phyloP scores from a whole-genome alignment of 257 asterid genomes.

The Solanum bukasovii region DNA sequence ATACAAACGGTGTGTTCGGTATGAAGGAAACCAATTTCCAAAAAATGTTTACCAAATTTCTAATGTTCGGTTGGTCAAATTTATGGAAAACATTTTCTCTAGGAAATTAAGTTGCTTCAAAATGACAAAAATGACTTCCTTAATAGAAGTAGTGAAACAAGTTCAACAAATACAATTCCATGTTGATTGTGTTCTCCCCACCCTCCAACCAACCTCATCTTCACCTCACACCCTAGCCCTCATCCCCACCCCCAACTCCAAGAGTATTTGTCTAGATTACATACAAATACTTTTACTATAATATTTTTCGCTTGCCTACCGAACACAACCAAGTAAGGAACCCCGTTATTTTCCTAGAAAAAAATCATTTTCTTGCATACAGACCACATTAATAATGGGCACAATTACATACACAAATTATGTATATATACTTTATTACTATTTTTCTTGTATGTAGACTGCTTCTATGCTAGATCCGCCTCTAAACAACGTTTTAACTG shows the following conservation, averaged over 20 bases:
- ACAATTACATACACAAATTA: neutral
- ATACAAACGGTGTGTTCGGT: neutral
- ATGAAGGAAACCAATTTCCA: neutral
- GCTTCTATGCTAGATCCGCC: too few species aligned
- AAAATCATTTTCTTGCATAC: neutral
- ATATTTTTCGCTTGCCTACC: neutral
- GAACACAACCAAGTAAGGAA: neutral
- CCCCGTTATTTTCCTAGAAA: neutral
- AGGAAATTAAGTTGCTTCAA: neutral
- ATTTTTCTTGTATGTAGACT: too few species aligned
- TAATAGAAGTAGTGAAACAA: neutral
- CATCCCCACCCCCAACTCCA: neutral
- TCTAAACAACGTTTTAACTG: too few species aligned
- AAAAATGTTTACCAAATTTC: neutral
- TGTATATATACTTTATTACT: neutral
- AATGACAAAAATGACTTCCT: neutral
- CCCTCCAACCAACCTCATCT: neutral
- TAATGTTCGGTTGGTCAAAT: neutral
- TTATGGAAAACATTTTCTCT: neutral
- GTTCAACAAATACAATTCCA: neutral
- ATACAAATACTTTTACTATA: neutral
- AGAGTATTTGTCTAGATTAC: neutral
- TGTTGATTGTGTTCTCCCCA: neutral
- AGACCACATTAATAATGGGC: neutral
- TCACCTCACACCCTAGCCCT: neutral